phyloP scores from a whole-genome alignment of 192 early-diverging fungal genomes.

The Polychytrium aggregatum region DNA sequence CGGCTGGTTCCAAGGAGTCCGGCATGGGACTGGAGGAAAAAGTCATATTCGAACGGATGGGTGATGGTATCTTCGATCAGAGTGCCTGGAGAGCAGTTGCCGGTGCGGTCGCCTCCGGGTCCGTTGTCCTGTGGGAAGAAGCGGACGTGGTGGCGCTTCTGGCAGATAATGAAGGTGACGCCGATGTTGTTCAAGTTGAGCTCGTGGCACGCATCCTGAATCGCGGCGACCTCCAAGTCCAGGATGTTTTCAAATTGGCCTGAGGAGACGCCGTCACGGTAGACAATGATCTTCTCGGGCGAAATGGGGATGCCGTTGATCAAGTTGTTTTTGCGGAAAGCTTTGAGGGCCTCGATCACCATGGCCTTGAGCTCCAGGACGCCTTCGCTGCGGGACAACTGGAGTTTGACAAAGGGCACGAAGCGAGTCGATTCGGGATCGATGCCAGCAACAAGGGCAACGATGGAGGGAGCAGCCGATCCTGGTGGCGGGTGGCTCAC shows the following conservation, averaged over 20 bases:
- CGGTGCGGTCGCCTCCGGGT: conserved; percentile 61
- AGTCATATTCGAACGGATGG: conserved; percentile 78
- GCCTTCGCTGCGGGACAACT: conserved; percentile 32
- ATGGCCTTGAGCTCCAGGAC: conserved; percentile 29
- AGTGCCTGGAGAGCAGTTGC: conserved; percentile 77
- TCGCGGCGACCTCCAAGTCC: conserved; percentile 33
- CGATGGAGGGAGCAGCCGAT: conserved; percentile 29
- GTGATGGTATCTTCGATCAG: conserved; percentile 60
- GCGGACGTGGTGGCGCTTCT: conserved; percentile 47
- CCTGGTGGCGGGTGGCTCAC: conserved; percentile 77
- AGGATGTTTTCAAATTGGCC: conserved; percentile 42
- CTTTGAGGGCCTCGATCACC: conserved; percentile 15
- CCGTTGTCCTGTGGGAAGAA: conserved; percentile 54
- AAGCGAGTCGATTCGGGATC: conserved; percentile 22
- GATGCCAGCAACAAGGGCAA: conserved; percentile 31
- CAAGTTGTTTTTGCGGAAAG: conserved; percentile 25
- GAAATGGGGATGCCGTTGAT: no score
- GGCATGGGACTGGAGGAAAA: conserved; percentile 71
- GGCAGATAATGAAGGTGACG: conserved; percentile 39
- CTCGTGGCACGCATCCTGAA: conserved; percentile 28
- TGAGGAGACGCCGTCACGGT: conserved; percentile 54
- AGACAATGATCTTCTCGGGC: conserved; percentile 44
- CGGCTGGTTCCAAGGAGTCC: conserved; percentile 85
- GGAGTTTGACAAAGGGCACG: conserved; percentile 23
- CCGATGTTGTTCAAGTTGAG: conserved; percentile 11